Evolutionary conservation across 1,284 basidiomycete genomes (phyloP).

Genomic region (Cryptococcus neoformans): DNA sequence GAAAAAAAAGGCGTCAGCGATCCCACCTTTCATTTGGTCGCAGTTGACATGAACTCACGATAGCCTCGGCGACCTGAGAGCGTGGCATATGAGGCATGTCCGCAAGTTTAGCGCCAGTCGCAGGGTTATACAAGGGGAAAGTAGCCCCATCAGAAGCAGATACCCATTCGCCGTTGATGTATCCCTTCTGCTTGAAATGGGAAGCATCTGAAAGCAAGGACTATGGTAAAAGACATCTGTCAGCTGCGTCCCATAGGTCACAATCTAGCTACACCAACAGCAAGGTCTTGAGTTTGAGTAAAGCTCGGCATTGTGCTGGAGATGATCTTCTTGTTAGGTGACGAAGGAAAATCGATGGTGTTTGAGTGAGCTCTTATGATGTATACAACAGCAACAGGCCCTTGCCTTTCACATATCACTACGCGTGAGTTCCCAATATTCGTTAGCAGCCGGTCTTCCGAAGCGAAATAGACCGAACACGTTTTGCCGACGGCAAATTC

Average conservation of each 20-base stretch:
- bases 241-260: neutral
- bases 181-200: conserved; percentile 70
- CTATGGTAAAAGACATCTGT: neutral
- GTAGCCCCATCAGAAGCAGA: conserved; percentile 66
- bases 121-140: conserved; percentile 61
- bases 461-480: too few species aligned
- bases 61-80: conserved; percentile 10
- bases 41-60: conserved; percentile 1
- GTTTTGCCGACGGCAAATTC: too few species aligned
- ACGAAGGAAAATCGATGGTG: too few species aligned
- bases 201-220: conserved; percentile 62
- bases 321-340: too few species aligned
- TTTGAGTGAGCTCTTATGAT: too few species aligned
- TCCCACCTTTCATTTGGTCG: neutral
- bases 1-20: neutral
- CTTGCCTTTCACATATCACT: too few species aligned
- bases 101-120: conserved; percentile 7
- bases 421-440: too few species aligned
- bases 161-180: conserved; percentile 79
- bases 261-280: neutral
- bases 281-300: conserved; percentile 6
- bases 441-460: too few species aligned
- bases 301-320: neutral
- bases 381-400: too few species aligned
- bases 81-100: conserved; percentile 14